Evolutionary conservation across 2,329 filamentous ascomycete genomes (phyloP).

Genomic region (Verticillium alfalfae): DNA sequence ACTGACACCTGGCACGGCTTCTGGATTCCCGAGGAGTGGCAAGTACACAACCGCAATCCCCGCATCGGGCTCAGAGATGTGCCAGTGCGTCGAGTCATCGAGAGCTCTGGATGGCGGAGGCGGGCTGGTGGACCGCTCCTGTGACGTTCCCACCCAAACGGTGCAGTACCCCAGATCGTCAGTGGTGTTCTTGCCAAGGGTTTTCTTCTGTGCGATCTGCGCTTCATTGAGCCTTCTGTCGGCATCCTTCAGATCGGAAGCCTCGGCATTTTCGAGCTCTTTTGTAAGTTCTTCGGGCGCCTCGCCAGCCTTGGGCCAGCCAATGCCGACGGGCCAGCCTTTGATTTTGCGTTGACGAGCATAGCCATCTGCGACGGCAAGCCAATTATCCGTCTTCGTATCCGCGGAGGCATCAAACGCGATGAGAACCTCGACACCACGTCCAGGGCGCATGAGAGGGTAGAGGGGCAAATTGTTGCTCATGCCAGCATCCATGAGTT

Average conservation of each 20-base stretch:
- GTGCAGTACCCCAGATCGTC: slow-evolving; percentile 85
- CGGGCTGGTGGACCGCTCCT: slow-evolving; percentile 60
- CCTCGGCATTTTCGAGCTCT: slow-evolving; percentile 64
- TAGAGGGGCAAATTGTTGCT: slow-evolving; percentile 97
- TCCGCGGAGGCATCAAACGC: slow-evolving; percentile 95
- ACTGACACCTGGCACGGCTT: slow-evolving; percentile 73
- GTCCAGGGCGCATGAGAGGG: slow-evolving; percentile 79
- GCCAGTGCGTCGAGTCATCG: slow-evolving; percentile 61
- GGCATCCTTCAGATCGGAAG: slow-evolving; percentile 53
- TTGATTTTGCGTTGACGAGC: slow-evolving; percentile 84
- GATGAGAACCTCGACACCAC: slow-evolving; percentile 83
- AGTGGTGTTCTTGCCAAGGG: slow-evolving; percentile 32
- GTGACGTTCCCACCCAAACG: slow-evolving; percentile 84
- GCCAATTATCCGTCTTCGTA: slow-evolving; percentile 91
- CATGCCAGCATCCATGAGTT: slow-evolving; percentile 97
- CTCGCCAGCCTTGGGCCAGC: slow-evolving; percentile 70
- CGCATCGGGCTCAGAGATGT: slow-evolving; percentile 69
- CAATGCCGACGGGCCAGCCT: slow-evolving; percentile 91
- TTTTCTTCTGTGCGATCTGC: slow-evolving; percentile 33
- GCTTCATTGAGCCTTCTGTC: slow-evolving; percentile 60
- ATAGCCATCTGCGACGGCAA: slow-evolving; percentile 90
- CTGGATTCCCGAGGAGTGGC: slow-evolving; percentile 73
- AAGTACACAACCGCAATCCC: slow-evolving; percentile 89
- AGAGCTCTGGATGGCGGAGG: slow-evolving; percentile 46
- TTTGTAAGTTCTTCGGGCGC: slow-evolving; percentile 53